Base-by-base conservation (phyloP, 1,139 yeast genomes). In the Hansenula sp. region DNA sequence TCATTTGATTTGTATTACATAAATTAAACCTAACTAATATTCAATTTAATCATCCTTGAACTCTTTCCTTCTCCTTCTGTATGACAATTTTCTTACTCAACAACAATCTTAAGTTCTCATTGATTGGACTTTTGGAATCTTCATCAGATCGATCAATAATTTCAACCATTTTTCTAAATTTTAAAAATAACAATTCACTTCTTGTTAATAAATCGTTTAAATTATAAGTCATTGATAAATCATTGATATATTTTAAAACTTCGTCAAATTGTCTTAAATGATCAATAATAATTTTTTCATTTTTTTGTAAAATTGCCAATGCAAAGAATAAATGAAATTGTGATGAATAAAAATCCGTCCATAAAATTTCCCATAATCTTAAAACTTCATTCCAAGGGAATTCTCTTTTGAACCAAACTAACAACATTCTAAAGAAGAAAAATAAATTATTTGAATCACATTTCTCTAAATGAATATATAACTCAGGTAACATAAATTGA, bases 331-430 rank as follows among this genome's bases (percentile, higher is more conserved):
- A 66, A 55, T 90, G 95, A 62, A 84, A 90, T 61, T 93, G 98
- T 11, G 93, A 81, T 1, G 91, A 77, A 57, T 86, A 81, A 59
- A 69, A 84, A 65, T 93, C 94, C 0, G 98, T 91, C 84, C 95
- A 89, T 47, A 93, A 70, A 1, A 86, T 81, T 60, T 94, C 98
- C 99, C 98, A 93, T 34, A 93, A 71, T 28, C 78, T 69, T 56
- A 86, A 68, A 2, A 89, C 88, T 48, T 88, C 90, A 44, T 79
- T 78, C 78, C 94, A 89, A 33, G 75, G 77, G 51, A 94, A 84
- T 61, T 93, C 99, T 42, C 99, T 79, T 62, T 94, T 93, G 62
- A 79, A 94, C 96, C 97, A 90, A 4, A 93, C 97, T 36, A 93
- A 70, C 16, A 93, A 68, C 98, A 93, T 91, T 48, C 99, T 71